Base-by-base conservation (phyloP, 139 green algal genomes). In the Mychonastes homosphaera region DNA sequence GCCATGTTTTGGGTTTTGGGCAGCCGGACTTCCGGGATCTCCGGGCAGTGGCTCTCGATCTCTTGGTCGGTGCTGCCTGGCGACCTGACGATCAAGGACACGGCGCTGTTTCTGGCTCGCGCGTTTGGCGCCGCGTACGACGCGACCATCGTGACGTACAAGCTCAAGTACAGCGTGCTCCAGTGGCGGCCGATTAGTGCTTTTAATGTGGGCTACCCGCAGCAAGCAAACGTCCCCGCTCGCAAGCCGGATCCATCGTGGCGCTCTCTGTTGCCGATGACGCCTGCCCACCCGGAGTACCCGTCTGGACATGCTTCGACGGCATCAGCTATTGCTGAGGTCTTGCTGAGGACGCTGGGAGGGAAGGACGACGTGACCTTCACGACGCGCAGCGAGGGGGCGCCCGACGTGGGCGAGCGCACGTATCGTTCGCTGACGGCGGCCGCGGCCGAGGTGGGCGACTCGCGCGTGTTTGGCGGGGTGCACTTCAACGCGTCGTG, bases 1-100 rank as follows among this genome's bases (percentile, higher is more conserved):
- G 58, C 58, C 21, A 48, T 57, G 23, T 57, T 65, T 27, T 65
- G 58, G 58, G 58, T 36, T 36, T 46, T 34, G 13, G 58, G 58
- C 16, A 33, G 34, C 34, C 56, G 56, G 46, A 65, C 58, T 6
- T 35, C 12, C 13, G 47, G 28, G 8, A 65, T 65, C 35, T 41
- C 29, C 5, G 58, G 58, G 4, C 27, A 46, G 10, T 65, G 46
- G 46, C 18, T 65, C 4, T 23, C 50, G 26, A 65, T 65, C 30
- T 28, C 19, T 32, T 24, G 7, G 19, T 29, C 56, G 58, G 58
- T 65, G 46, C 58, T 65, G 2, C 58, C 58, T 9, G 3, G 29
- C 9, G 32, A 56, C 35, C 6, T 33, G 2, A 51, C 45, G 1
- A 2, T 65, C 4, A 19, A 18, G 9, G 47, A 65, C 46, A 58